These are phyloP conservation scores for Chytriomyces sp. DNA, from an alignment of 192 early-diverging fungal species.

Conservation along the genomic window DNA sequence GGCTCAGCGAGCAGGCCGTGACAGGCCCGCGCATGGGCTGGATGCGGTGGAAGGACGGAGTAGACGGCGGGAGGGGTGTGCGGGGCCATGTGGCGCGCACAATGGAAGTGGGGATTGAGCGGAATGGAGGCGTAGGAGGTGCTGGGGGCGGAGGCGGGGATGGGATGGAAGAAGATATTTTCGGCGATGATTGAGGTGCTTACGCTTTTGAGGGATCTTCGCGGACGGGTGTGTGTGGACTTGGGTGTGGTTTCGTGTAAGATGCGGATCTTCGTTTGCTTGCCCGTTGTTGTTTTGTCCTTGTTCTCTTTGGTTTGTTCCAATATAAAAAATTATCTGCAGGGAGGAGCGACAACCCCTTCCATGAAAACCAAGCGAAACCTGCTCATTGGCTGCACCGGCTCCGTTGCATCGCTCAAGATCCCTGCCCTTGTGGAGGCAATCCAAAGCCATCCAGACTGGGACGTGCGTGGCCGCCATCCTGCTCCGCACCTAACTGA, in stretches of 20 bases:
- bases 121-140: no score
- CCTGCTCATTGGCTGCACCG: slow-evolving; percentile 82
- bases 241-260: no score
- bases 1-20: slow-evolving; percentile 72
- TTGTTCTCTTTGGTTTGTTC: no score
- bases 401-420: slow-evolving; percentile 91
- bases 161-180: slow-evolving; percentile 29
- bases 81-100: slow-evolving; percentile 7
- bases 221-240: no score
- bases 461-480: background rate
- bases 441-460: slow-evolving; percentile 31
- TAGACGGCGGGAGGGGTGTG: slow-evolving; percentile 21
- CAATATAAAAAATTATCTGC: no score
- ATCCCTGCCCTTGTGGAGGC: slow-evolving; percentile 70
- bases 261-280: no score
- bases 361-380: background rate
- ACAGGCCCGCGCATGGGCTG: slow-evolving; percentile 90
- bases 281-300: no score
- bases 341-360: no score
- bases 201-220: no score
- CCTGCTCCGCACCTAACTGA: background rate
- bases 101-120: slow-evolving; percentile 18
- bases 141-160: background rate
- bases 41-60: slow-evolving; percentile 70
- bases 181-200: slow-evolving; percentile 26